Evolutionary conservation across 495 filamentous ascomycete species (phyloP).

Genomic region (Penicillium verhagenii): DNA sequence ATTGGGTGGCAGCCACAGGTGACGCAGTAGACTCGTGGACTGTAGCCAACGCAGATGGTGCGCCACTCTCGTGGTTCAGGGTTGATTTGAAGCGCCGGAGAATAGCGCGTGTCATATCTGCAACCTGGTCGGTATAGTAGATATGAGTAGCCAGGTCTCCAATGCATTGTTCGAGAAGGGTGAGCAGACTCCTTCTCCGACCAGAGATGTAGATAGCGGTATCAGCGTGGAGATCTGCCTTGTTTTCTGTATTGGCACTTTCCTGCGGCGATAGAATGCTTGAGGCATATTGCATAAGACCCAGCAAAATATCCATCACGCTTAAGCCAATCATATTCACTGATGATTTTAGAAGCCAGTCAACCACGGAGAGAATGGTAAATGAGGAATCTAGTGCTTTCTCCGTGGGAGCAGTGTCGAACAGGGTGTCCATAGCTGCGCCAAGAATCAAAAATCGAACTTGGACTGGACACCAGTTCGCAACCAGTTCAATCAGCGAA

Average conservation of each 20-base stretch:
- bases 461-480: conserved; percentile 85
- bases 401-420: conserved; percentile 61
- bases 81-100: conserved; percentile 71
- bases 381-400: conserved; percentile 66
- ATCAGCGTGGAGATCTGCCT: conserved; percentile 5
- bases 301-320: conserved; percentile 85
- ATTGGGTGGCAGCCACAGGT: conserved; percentile 2
- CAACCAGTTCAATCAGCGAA: conserved; percentile 71
- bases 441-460: conserved; percentile 85
- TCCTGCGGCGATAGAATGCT: conserved; percentile 62
- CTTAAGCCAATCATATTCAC: conserved; percentile 92
- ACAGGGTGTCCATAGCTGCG: conserved; percentile 71
- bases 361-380: conserved; percentile 69
- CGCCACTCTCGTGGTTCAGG: conserved; percentile 37
- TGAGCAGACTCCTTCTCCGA: conserved; percentile 54
- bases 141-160: conserved; percentile 86
- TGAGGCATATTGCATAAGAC: conserved; percentile 76
- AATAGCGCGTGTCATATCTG: conserved; percentile 83
- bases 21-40: conserved; percentile 35
- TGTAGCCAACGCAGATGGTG: conserved; percentile 35
- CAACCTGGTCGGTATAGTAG: conserved; percentile 91
- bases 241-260: conserved; percentile 23
- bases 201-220: conserved; percentile 36
- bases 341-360: conserved; percentile 77
- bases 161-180: conserved; percentile 71